Percentiles rank a stretch among this genome's conserved stretches.
These are phyloP conservation scores for Pythium rhizo-oryzae DNA, from an alignment of 352 stramenopile species.

Conservation along the genomic window DNA sequence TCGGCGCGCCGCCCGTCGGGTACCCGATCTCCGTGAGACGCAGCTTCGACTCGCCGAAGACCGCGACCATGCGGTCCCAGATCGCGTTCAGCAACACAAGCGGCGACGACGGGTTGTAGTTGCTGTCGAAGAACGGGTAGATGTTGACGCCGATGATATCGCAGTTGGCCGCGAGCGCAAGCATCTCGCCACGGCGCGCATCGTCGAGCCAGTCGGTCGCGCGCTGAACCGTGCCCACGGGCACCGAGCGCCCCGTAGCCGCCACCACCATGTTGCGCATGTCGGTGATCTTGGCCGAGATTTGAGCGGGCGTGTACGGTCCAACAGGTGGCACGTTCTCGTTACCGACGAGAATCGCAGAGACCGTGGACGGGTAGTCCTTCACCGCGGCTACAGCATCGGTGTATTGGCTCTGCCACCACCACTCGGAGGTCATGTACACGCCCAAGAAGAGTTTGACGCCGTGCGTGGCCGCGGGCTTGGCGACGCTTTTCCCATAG, in stretches of 20 bases:
- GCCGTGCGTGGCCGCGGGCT: constrained; percentile 37
- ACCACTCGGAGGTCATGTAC: constrained; percentile 74
- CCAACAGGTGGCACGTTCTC: constrained; percentile 67
- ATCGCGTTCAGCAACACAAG: constrained; percentile 53
- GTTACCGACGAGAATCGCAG: constrained; percentile 69
- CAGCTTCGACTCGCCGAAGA: constrained; percentile 56
- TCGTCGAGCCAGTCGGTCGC: constrained; percentile 59
- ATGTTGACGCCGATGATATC: constrained; percentile 86
- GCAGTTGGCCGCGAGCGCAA: constrained; percentile 44
- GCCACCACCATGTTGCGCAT: constrained; percentile 36
- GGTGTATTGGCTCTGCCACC: constrained; percentile 54
- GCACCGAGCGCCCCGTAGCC: constrained; percentile 40
- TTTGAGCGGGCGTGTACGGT: constrained; percentile 40
- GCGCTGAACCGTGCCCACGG: constrained; percentile 75
- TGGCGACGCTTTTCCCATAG: constrained; percentile 52
- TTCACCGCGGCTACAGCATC: constrained; percentile 49
- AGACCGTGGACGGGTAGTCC: constrained; percentile 56
- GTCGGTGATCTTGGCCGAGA: constrained; percentile 38
- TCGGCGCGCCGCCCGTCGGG: constrained; percentile 45
- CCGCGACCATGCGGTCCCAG: constrained; percentile 56
- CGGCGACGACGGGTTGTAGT: constrained; percentile 50
- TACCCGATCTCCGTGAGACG: constrained; percentile 70
- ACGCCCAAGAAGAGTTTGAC: constrained; percentile 75
- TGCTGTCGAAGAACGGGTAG: constrained; percentile 74
- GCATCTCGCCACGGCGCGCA: constrained; percentile 38